Evolutionary conservation across 805 yeast species (phyloP).

Genomic region (Barnettozyma pratensis): DNA sequence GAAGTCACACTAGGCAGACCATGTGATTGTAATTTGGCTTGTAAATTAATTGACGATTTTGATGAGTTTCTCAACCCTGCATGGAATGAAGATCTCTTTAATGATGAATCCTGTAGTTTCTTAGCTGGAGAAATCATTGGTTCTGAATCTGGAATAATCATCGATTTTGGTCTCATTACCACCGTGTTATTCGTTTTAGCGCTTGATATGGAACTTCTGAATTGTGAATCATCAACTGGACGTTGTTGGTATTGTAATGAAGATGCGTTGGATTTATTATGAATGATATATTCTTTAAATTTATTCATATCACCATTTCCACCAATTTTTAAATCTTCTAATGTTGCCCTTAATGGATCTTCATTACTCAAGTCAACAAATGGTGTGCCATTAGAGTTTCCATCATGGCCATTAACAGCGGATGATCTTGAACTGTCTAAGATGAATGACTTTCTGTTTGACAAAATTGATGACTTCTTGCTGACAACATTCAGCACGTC

Average conservation of each 20-base stretch:
- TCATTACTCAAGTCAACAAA: conserved; percentile 17
- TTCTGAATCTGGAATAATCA: conserved; percentile 15
- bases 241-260: conserved; percentile 17
- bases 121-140: conserved; percentile 5
- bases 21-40: conserved; percentile 19
- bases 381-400: neutral
- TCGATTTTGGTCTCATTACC: conserved; percentile 24
- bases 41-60: conserved; percentile 21
- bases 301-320: conserved; percentile 39
- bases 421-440: conserved; percentile 11
- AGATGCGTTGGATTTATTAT: conserved; percentile 4
- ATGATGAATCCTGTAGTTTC: neutral
- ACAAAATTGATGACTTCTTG: conserved; percentile 14
- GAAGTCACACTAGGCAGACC: conserved; percentile 43
- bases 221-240: neutral
- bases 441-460: conserved; percentile 22
- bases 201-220: conserved; percentile 17
- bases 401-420: neutral
- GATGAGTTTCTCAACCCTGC: conserved; percentile 22
- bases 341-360: conserved; percentile 52
- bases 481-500: conserved; percentile 9
- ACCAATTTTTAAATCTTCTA: conserved; percentile 38
- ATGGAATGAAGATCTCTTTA: conserved; percentile 24
- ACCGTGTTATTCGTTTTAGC: conserved; percentile 19
- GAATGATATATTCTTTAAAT: conserved; percentile 28